Evolutionary conservation across 441 rosid species (phyloP).

Genomic region (Cnidoscolus chayamansa): DNA sequence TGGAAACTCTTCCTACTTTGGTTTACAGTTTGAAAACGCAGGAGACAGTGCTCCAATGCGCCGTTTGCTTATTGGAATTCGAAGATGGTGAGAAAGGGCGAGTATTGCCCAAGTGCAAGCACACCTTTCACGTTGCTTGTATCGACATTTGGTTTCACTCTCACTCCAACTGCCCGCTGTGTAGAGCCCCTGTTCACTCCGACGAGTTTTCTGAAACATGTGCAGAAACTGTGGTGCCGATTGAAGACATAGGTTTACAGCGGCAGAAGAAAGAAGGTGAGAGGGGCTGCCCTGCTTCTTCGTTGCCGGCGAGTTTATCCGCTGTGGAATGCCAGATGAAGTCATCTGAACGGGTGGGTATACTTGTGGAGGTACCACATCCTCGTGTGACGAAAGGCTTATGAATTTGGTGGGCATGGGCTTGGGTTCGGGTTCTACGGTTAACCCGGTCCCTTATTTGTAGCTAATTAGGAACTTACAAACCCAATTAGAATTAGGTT

Average conservation of each 20-base stretch:
- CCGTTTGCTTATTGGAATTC: constrained; percentile 75
- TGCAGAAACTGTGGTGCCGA: neutral
- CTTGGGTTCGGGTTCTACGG: constrained; percentile 19
- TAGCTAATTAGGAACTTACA: no score
- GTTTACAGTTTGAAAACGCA: constrained; percentile 36
- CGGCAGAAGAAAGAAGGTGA: constrained; percentile 18
- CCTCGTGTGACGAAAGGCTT: no score
- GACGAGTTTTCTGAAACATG: neutral
- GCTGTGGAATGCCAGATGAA: constrained; percentile 29
- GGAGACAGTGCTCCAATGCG: constrained; percentile 50
- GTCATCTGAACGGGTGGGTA: constrained; percentile 29
- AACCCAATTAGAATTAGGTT: no score
- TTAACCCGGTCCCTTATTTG: neutral
- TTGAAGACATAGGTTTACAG: constrained; percentile 5
- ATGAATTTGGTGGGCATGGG: no score
- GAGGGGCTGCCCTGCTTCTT: constrained; percentile 29
- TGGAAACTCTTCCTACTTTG: constrained; percentile 55
- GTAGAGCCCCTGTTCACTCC: constrained; percentile 56
- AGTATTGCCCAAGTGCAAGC: constrained; percentile 64
- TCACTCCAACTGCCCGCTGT: constrained; percentile 79
- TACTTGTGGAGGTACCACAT: constrained; percentile 42
- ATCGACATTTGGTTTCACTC: constrained; percentile 86
- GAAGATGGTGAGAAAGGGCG: constrained; percentile 65
- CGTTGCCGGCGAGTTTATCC: constrained; percentile 22
- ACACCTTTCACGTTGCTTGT: constrained; percentile 63